phyloP scores from a whole-genome alignment of 306 rosid species.

The Quercus suber region DNA sequence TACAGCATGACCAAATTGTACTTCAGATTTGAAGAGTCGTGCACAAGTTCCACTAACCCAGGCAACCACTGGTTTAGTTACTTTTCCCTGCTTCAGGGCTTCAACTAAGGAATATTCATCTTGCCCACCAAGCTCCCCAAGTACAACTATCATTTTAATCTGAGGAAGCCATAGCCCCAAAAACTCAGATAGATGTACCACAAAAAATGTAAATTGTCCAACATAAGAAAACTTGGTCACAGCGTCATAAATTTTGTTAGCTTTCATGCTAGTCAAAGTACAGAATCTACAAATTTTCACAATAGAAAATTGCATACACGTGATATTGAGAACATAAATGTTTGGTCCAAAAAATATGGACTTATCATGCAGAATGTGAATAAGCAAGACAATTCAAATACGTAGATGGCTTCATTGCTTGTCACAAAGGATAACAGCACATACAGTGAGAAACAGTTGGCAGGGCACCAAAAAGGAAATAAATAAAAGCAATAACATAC shows the following conservation, averaged over 20 bases:
- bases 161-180: slow-evolving; percentile 32
- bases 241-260: neutral
- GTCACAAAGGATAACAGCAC: neutral
- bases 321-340: neutral
- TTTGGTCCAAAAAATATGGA: neutral
- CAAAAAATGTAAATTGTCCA: neutral
- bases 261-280: neutral
- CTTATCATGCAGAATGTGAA: neutral
- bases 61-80: slow-evolving; percentile 92
- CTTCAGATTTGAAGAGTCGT: slow-evolving; percentile 96
- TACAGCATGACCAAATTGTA: slow-evolving; percentile 99
- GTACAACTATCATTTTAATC: slow-evolving; percentile 94
- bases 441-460: neutral
- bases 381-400: neutral
- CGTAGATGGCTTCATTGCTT: neutral
- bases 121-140: slow-evolving; percentile 97
- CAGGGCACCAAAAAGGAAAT: slow-evolving; percentile 20
- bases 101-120: slow-evolving; percentile 98
- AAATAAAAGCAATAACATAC: slow-evolving; percentile 35
- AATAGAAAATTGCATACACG: neutral
- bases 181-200: slow-evolving; percentile 21
- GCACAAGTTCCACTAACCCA: slow-evolving; percentile 99
- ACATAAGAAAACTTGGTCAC: neutral
- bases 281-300: neutral
- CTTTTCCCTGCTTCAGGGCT: slow-evolving; percentile 93